Evolutionary conservation across 495 filamentous ascomycete species (phyloP), one percentile per base, ranked within the genome.

Genomic region (Xylaria castorea): DNA sequence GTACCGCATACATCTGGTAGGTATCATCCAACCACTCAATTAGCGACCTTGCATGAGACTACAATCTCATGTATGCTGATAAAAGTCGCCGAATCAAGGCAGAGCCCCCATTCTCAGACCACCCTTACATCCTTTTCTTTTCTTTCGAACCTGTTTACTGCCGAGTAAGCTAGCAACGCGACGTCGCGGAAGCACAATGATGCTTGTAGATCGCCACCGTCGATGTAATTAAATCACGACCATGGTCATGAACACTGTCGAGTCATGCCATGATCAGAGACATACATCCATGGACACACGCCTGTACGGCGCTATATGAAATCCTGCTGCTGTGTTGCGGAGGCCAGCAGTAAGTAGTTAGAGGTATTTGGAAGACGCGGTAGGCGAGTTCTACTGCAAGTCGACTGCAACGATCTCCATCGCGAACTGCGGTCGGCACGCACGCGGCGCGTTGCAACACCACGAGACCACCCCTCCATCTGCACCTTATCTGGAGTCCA

Each of bases 351-450:
- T 8, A 61, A 3, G 16, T 3, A 36, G 30, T n/a, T 16, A n/a
- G 18, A 32, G 38, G 22, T 27, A 68, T 55, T 42, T 58, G 50
- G 38, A 36, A 46, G 44, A 70, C 53, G 67, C 50, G 66, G 50
- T 68, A 57, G 32, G 48, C 66, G 36, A n/a, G 66, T 44, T 68
- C 14, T 38, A 6, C 18, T 40, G 50, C 42, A 27, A 44, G 30
- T 55, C 51, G 30, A 58, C 63, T 72, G 70, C 70, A 66, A 66
- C 70, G 44, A 66, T 67, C 70, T 57, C 70, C 70, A 72, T 72
- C 62, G 70, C 63, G 70, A 51, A 42, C 70, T 32, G 62, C 70
- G 66, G 60, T 46, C 70, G 60, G 70, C 38, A 58, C 42, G 70
- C 38, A 58, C 42, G 70, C 70, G 61, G 63, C 62, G 60, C 70